Percentiles rank a stretch among this genome's conserved stretches.
These are phyloP conservation scores for Neonectria hederae DNA, from an alignment of 2,329 filamentous ascomycete genomes.

Conservation along the genomic window DNA sequence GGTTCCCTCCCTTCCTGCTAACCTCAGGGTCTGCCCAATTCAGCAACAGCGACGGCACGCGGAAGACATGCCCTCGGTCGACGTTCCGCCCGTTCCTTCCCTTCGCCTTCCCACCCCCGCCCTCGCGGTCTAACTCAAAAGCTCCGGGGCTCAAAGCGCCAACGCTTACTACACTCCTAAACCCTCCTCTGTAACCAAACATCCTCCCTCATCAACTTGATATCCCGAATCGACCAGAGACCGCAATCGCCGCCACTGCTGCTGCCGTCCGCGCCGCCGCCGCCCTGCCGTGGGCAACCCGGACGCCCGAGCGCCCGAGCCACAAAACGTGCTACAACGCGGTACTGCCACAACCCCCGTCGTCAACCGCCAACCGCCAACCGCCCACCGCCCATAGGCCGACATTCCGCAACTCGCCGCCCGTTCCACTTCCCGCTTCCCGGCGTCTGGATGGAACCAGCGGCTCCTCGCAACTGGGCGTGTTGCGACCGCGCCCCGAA, in stretches of 20 bases:
- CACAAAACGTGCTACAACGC: slow-evolving; percentile 30
- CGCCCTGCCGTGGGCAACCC: slow-evolving; percentile 40
- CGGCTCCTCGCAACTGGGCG: slow-evolving; percentile 38
- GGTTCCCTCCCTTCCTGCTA: slow-evolving; percentile 16
- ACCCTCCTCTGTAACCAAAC: slow-evolving; percentile 7
- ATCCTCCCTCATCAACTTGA: not conserved
- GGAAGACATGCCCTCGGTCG: slow-evolving; percentile 7
- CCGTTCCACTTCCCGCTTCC: slow-evolving; percentile 31
- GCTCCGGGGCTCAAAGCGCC: slow-evolving; percentile 6
- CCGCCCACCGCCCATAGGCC: slow-evolving; percentile 15
- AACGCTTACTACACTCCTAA: not conserved
- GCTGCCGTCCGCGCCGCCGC: slow-evolving; percentile 34
- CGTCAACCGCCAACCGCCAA: slow-evolving; percentile 28
- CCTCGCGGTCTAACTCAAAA: slow-evolving; percentile 4
- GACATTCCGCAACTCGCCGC: slow-evolving; percentile 33
- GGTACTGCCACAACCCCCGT: slow-evolving; percentile 32
- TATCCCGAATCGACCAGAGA: not conserved
- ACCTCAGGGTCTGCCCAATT: slow-evolving; percentile 16
- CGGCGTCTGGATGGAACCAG: slow-evolving; percentile 42
- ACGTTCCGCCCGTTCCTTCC: slow-evolving; percentile 6
- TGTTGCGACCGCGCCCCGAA: slow-evolving; percentile 42
- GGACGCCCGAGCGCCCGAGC: slow-evolving; percentile 43
- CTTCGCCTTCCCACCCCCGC: slow-evolving; percentile 14
- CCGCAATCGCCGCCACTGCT: slow-evolving; percentile 8
- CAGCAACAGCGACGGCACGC: slow-evolving; percentile 17